phyloP scores from a whole-genome alignment of 345 rosid genomes.

The Hypericum androsaemum region DNA sequence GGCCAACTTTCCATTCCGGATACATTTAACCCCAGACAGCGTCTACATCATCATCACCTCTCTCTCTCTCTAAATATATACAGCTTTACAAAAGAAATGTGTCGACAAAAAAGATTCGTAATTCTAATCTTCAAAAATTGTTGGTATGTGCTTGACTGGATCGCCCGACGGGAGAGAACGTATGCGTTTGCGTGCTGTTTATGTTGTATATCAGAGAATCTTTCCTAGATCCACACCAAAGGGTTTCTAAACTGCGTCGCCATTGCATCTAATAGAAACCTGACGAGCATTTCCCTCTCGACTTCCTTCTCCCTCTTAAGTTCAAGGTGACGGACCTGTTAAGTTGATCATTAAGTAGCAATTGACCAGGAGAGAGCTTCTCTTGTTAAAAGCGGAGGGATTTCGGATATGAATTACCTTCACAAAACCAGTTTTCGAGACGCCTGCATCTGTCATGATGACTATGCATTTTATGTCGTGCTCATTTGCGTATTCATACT shows the following conservation, averaged over 20 bases:
- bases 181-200: no score
- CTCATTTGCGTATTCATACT: constrained; percentile 91
- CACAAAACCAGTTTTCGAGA: constrained; percentile 57
- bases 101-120: no score
- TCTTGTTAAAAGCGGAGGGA: neutral
- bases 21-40: no score
- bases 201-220: no score
- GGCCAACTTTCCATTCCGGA: no score
- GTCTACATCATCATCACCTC: no score
- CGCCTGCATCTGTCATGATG: constrained; percentile 66
- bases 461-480: constrained; percentile 82
- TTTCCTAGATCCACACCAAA: constrained; percentile 47
- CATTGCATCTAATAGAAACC: constrained; percentile 61
- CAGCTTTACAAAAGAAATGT: no score
- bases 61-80: no score
- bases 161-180: no score
- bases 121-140: no score
- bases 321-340: constrained; percentile 77
- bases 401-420: constrained; percentile 40
- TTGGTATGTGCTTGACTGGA: no score
- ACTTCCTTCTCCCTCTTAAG: constrained; percentile 74
- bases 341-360: constrained; percentile 1
- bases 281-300: constrained; percentile 48
- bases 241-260: constrained; percentile 68
- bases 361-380: neutral